Evolutionary conservation across 2,329 filamentous ascomycete genomes (phyloP).

Genomic region (Sclerotiophoma versabilis): DNA sequence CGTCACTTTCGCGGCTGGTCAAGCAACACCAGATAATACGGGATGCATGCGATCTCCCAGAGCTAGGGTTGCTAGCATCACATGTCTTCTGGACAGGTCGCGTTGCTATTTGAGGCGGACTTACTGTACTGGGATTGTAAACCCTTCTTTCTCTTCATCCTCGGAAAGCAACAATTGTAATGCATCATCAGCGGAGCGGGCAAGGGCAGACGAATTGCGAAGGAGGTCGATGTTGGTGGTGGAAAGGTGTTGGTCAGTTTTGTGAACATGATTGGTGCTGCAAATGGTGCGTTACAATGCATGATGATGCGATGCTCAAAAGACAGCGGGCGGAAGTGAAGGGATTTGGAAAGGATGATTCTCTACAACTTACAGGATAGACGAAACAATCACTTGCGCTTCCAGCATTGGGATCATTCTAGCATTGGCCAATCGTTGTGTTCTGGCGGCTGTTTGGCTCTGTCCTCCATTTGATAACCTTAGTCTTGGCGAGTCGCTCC

Average conservation of each 20-base stretch:
- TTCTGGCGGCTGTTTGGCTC: not conserved
- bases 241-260: not conserved
- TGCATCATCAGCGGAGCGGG: conserved; percentile 12
- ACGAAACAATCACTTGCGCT: conserved; percentile 11
- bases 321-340: not conserved
- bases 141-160: conserved; percentile 16
- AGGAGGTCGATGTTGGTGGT: conserved; percentile 1
- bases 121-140: not conserved
- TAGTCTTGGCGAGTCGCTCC: not conserved
- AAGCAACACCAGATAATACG: not conserved
- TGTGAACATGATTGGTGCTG: not conserved
- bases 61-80: not conserved
- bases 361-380: conserved; percentile 15
- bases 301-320: conserved; percentile 4
- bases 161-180: conserved; percentile 20
- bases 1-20: not conserved
- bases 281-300: conserved; percentile 1
- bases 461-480: not conserved
- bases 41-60: not conserved
- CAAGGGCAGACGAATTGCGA: not conserved
- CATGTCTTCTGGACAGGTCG: not conserved
- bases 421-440: not conserved
- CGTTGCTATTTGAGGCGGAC: conserved; percentile 1
- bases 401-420: not conserved
- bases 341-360: conserved; percentile 7